Percentiles rank a stretch among this genome's conserved stretches.
Evolutionary conservation across 192 early-diverging fungal species (phyloP).

Genomic region (Coemansia sp.): DNA sequence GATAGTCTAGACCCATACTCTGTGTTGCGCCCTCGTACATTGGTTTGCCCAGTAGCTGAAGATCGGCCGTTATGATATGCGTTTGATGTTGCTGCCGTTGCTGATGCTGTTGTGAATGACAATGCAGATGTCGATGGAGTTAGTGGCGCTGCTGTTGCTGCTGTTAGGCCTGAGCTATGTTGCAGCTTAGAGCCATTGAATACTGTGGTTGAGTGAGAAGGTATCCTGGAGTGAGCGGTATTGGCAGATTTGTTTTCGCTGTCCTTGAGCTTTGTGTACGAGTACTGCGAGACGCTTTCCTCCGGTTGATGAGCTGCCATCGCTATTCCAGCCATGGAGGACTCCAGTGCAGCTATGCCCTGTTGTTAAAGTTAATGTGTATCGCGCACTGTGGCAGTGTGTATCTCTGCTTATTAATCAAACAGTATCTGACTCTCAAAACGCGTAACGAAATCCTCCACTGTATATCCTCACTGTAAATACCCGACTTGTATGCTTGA

Average conservation of each 20-base stretch:
- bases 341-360: too few relatives aligned
- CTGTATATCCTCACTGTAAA: not conserved
- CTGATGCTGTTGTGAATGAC: too few relatives aligned
- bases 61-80: too few relatives aligned
- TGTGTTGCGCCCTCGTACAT: not conserved
- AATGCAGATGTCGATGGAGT: too few relatives aligned
- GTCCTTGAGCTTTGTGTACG: conserved; percentile 17
- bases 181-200: not conserved
- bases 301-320: conserved; percentile 34
- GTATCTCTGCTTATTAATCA: too few relatives aligned
- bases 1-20: not conserved
- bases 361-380: too few relatives aligned
- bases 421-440: too few relatives aligned
- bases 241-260: not conserved
- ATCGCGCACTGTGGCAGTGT: too few relatives aligned
- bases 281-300: conserved; percentile 27
- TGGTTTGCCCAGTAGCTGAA: not conserved
- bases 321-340: conserved; percentile 40
- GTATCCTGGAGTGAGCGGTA: not conserved
- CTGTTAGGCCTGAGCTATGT: not conserved
- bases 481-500: not conserved
- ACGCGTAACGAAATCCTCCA: too few relatives aligned
- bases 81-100: too few relatives aligned
- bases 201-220: not conserved
- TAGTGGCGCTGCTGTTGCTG: not conserved